Evolutionary conservation across 2,329 filamentous ascomycete species (phyloP), one percentile per base, ranked within the genome.

Genomic region (Metarhizium brunneum): DNA sequence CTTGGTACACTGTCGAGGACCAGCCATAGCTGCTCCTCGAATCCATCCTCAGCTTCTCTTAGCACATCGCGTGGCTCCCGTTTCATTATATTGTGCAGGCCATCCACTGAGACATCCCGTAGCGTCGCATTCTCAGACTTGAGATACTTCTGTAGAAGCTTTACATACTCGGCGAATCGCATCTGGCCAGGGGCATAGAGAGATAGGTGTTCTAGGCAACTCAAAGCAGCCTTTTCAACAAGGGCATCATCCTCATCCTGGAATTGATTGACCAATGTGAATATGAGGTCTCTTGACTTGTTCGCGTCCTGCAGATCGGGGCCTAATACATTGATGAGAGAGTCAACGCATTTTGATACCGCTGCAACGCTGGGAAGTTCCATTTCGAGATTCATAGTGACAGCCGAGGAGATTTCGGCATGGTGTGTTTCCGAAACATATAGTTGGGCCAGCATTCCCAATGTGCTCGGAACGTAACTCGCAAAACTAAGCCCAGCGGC

Each of bases 81-180:
- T 70, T 96, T 92, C 92, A 99, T 97, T 40, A 97, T 79, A 60
- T 95, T 96, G 65, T 95, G 92, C 0, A 99, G 75, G 1, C 92
- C 92, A 66, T 95, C 88, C 13, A 96, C 82, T 2, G 92, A 90
- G 59, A 88, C 86, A 64, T 92, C 86, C 54, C 87, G 82, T 43
- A 97, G 80, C 20, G 87, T 80, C 5, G 79, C 73, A 53, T 86
- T 82, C 18, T 82, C 78, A 0, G 87, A 90, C 47, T 83, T 81
- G 45, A 97, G 77, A 60, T 92, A 86, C 49, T 79, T 82, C 65
- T 97, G 92, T 13, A 99, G 73, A 16, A 87, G 78, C 63, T 84
- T 86, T 45, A 99, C 90, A 64, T 99, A 97, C 56, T 85, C 84
- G 1, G 78, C 75, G 63, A 95, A 95, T 53, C 92, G 84, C 73